phyloP scores from a whole-genome alignment of 192 early-diverging fungal species.

The Coemansia sp. region DNA sequence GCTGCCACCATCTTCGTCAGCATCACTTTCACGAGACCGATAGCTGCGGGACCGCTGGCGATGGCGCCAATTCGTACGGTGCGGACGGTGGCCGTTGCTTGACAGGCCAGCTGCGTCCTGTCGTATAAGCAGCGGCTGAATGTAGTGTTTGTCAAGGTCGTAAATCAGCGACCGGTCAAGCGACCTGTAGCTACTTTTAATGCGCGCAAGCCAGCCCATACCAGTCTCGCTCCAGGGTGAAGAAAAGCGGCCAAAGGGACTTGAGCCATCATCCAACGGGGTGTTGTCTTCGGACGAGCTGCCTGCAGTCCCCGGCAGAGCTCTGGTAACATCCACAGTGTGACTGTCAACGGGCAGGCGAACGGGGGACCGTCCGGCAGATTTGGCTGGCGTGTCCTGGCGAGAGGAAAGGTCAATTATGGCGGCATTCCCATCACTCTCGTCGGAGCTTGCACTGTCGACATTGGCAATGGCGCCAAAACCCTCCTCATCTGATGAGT shows the following conservation, averaged over 20 bases:
- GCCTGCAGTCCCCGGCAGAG: background rate
- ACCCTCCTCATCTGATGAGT: constrained; percentile 51
- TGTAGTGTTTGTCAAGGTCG: constrained; percentile 45
- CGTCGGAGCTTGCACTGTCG: constrained; percentile 1
- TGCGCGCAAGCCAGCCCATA: constrained; percentile 39
- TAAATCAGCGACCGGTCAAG: constrained; percentile 46
- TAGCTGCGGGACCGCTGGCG: background rate
- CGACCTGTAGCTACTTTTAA: constrained; percentile 43
- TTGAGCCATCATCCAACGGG: constrained; percentile 12
- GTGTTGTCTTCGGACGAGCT: constrained; percentile 9
- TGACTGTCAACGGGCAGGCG: background rate
- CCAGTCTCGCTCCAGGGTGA: constrained; percentile 40
- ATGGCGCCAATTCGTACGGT: constrained; percentile 1
- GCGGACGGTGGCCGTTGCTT: background rate
- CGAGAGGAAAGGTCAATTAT: constrained; percentile 24
- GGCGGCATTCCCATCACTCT: constrained; percentile 3
- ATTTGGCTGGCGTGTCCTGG: constrained; percentile 6
- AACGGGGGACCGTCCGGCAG: background rate
- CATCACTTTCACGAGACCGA: background rate
- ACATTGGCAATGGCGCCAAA: constrained; percentile 5
- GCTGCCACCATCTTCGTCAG: constrained; percentile 1
- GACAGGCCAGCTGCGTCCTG: background rate
- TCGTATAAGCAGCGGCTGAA: constrained; percentile 41
- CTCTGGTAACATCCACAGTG: background rate
- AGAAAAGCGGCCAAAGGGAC: constrained; percentile 17